Evolutionary conservation across 2,329 filamentous ascomycete species (phyloP).

Genomic region (Phialocephala subalpina): DNA sequence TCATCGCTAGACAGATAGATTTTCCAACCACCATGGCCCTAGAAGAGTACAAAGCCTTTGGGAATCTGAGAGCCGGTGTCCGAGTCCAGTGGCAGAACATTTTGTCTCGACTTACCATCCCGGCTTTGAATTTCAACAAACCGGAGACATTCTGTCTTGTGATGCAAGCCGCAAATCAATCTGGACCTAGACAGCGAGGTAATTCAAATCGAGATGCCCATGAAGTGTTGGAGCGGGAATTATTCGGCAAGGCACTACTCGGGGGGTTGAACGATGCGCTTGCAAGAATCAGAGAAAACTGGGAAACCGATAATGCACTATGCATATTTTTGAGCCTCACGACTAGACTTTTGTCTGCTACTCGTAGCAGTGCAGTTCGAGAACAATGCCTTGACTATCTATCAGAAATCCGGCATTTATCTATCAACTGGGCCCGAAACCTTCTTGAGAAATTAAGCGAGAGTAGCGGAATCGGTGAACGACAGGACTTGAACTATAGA

Average conservation of each 20-base stretch:
- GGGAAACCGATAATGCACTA: conserved; percentile 45
- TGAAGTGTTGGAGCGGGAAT: conserved; percentile 41
- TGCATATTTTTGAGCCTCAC: too few relatives aligned
- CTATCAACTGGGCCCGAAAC: too few relatives aligned
- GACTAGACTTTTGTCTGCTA: too few relatives aligned
- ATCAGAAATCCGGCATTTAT: too few relatives aligned
- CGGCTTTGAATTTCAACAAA: conserved; percentile 59
- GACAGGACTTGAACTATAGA: too few relatives aligned
- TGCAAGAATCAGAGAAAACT: conserved; percentile 53
- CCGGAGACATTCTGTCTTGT: conserved; percentile 55
- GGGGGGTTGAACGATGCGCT: conserved; percentile 43
- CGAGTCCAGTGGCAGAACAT: conserved; percentile 64
- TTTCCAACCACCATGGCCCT: conserved; percentile 59
- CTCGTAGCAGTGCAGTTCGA: too few relatives aligned
- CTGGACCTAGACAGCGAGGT: conserved; percentile 45
- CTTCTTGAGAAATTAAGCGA: too few relatives aligned
- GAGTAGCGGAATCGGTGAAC: too few relatives aligned
- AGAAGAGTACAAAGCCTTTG: conserved; percentile 61
- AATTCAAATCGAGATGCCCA: conserved; percentile 47
- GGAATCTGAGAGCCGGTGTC: conserved; percentile 54
- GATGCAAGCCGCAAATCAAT: conserved; percentile 57
- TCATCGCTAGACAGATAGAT: conserved; percentile 55
- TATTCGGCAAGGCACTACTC: conserved; percentile 46
- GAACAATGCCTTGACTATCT: too few relatives aligned
- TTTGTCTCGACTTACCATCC: conserved; percentile 54